Conservation (phyloP, 495 filamentous ascomycete genomes). For the Tuber aestivum region DNA sequence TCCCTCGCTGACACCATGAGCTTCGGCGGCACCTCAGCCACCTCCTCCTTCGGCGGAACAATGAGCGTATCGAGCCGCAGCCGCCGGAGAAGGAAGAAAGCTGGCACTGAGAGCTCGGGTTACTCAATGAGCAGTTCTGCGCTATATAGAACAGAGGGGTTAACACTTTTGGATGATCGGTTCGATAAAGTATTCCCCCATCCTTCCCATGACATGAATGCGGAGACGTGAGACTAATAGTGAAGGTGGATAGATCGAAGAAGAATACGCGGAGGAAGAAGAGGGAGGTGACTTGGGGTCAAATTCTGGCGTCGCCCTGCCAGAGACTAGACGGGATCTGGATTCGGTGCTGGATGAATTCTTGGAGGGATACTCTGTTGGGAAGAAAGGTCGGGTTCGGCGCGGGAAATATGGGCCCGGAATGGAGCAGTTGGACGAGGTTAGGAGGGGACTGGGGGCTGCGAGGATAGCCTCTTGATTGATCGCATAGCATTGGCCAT, state of each 20-base stretch:
- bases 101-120: constrained; percentile 75
- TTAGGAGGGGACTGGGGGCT: constrained; percentile 71
- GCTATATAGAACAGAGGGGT: constrained; percentile 79
- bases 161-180: constrained; percentile 74
- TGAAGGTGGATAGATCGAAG: constrained; percentile 53
- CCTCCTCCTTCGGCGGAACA: constrained; percentile 49
- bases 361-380: constrained; percentile 66
- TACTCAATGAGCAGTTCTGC: constrained; percentile 98
- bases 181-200: constrained; percentile 60
- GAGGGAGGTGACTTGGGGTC: constrained; percentile 48
- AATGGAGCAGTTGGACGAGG: constrained; percentile 82
- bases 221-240: not conserved
- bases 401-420: constrained; percentile 76
- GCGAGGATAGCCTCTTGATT: constrained; percentile 50
- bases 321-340: constrained; percentile 66
- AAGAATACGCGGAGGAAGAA: constrained; percentile 69
- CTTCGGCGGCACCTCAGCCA: constrained; percentile 35
- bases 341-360: constrained; percentile 92
- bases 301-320: constrained; percentile 41
- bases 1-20: constrained; percentile 42
- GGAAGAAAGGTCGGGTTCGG: constrained; percentile 64
- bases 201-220: not conserved
- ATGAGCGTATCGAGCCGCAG: constrained; percentile 33
- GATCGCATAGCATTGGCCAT: not conserved
- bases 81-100: constrained; percentile 74